Conservation (phyloP, 495 filamentous ascomycete species). For the Sporormia fimetaria region DNA sequence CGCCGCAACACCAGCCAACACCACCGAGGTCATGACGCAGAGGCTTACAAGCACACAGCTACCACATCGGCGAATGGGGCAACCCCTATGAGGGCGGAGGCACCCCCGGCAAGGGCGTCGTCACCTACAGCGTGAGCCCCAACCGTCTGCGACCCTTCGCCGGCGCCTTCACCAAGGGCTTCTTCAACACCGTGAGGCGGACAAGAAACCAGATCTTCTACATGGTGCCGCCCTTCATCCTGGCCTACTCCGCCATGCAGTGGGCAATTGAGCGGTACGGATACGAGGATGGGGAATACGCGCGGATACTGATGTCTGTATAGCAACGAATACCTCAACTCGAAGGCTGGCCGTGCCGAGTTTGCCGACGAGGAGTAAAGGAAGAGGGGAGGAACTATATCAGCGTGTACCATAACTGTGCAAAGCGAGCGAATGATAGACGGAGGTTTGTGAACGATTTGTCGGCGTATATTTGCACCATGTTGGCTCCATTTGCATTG, state of each 20-base stretch:
- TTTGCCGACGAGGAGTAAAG: slow-evolving; percentile 5
- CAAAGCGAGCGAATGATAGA: no score
- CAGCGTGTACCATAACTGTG: no score
- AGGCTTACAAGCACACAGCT: slow-evolving; percentile 2
- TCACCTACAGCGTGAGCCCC: slow-evolving; percentile 11
- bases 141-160: slow-evolving; percentile 16
- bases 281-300: background rate
- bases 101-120: slow-evolving; percentile 11
- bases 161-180: slow-evolving; percentile 6
- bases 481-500: no score
- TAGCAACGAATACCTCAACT: slow-evolving; percentile 12
- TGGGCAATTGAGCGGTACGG: slow-evolving; percentile 15
- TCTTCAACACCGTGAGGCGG: slow-evolving; percentile 6
- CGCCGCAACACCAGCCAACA: background rate
- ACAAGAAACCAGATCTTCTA: slow-evolving; percentile 14
- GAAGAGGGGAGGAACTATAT: background rate
- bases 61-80: slow-evolving; percentile 19
- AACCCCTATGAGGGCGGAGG: slow-evolving; percentile 18
- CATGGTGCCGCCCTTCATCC: slow-evolving; percentile 16
- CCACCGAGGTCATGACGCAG: background rate
- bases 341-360: slow-evolving; percentile 8
- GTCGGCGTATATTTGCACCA: no score
- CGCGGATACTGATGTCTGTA: no score
- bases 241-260: slow-evolving; percentile 10
- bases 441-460: no score